These are phyloP conservation scores for Beta corolliflora DNA, from an alignment of 179 eudicot genomes.

Conservation along the genomic window DNA sequence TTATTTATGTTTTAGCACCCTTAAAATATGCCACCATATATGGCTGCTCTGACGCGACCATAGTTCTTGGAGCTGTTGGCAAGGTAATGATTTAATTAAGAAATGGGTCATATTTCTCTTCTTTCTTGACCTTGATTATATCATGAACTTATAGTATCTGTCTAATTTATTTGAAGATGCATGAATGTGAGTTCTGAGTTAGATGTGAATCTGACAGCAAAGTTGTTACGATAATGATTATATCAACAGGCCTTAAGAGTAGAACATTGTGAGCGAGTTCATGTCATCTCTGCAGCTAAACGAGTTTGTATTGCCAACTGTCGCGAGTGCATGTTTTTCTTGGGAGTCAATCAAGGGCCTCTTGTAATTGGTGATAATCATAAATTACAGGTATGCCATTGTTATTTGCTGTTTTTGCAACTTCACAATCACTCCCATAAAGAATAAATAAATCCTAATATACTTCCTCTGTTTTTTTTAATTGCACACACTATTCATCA, in stretches of 20 bases:
- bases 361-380: conserved; percentile 55
- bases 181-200: conserved; percentile 16
- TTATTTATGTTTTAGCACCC: conserved; percentile 89
- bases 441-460: no score
- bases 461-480: no score
- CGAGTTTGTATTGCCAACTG: conserved; percentile 94
- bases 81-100: conserved; percentile 54
- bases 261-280: conserved; percentile 98
- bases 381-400: conserved; percentile 47
- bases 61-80: conserved; percentile 97
- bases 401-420: background rate
- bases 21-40: conserved; percentile 84
- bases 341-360: conserved; percentile 51
- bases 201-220: conserved; percentile 21
- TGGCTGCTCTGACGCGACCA: conserved; percentile 97
- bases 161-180: background rate
- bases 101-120: background rate
- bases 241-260: conserved; percentile 74
- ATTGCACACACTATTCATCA: no score
- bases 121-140: background rate
- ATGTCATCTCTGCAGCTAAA: conserved; percentile 80
- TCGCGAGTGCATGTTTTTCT: conserved; percentile 73
- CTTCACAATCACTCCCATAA: background rate
- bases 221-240: conserved; percentile 7
- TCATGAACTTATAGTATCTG: background rate